Evolutionary conservation across 2,329 filamentous ascomycete genomes (phyloP), one percentile per base, ranked within the genome.

Genomic region (Colletotrichum truncatum): DNA sequence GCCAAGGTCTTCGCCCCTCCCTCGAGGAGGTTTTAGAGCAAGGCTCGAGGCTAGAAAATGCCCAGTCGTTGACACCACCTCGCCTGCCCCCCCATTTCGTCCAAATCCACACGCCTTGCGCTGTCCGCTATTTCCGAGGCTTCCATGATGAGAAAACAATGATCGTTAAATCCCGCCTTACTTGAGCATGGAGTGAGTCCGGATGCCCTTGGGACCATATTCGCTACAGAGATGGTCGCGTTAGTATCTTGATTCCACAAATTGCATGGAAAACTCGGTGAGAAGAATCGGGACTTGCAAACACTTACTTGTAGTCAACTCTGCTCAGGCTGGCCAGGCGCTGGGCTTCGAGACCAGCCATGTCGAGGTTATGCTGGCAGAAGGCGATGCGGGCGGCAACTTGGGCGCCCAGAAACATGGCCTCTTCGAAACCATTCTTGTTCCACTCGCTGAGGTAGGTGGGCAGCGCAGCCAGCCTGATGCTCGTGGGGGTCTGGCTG

Each of bases 401-500:
- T 78, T 97, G 93, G 3, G 93, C 92, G 10, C 94, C 94, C 6
- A 98, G 82, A 79, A 98, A 97, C 73, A 90, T 88, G 51, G 92
- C 89, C 78, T 98, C 94, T 73, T 98, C 94, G 73, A 87, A 86
- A 60, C 87, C 84, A 69, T 89, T 87, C 79, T 92, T 94, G 74
- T 93, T 93, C 93, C 94, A 98, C 77, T 97, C 94, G 10, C 91
- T 88, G 70, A 97, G 91, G 77, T 98, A 97, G 56, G 93, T 91
- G 1, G 94, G 94, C 70, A 93, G 84, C 69, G 89, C 87, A 26
- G 93, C 88, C 26, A 89, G 83, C 82, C 93, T 95, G 81, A 97
- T 94, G 53, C 87, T 91, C 23, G 91, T 97, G 0, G 94, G 94
- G 7, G 93, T 96, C 81, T 89, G 87, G 71, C 85, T 84, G 75